Evolutionary conservation across 495 filamentous ascomycete species (phyloP).

Genomic region (Hapsidospora chrysogenum): DNA sequence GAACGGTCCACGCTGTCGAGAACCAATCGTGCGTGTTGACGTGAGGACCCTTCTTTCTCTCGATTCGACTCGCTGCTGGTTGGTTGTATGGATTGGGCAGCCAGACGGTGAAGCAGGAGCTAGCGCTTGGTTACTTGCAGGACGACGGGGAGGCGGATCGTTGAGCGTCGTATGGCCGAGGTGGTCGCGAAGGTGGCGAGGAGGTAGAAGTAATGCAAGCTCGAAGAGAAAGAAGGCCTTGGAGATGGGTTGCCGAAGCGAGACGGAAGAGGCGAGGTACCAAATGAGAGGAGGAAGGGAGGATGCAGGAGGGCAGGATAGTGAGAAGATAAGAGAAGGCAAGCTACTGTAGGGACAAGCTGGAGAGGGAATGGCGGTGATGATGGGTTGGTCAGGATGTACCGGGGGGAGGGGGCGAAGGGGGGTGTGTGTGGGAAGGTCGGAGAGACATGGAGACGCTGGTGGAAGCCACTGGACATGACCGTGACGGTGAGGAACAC

Average conservation of each 20-base stretch:
- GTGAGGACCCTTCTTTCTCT: slow-evolving; percentile 4
- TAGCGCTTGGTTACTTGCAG: too few relatives aligned
- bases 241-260: neutral
- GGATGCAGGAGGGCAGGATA: slow-evolving; percentile 4
- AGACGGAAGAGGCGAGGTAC: neutral
- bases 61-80: too few relatives aligned
- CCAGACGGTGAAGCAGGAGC: too few relatives aligned
- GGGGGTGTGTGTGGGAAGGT: neutral
- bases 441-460: too few relatives aligned
- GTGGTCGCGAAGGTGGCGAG: neutral
- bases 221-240: slow-evolving; percentile 2
- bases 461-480: too few relatives aligned
- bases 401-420: neutral
- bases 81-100: too few relatives aligned
- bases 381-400: neutral
- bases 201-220: slow-evolving; percentile 1
- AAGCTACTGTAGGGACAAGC: neutral
- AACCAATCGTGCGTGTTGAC: too few relatives aligned
- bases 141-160: slow-evolving; percentile 1
- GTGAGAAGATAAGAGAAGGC: slow-evolving; percentile 4
- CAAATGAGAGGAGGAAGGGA: slow-evolving; percentile 2
- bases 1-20: too few relatives aligned
- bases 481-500: too few relatives aligned
- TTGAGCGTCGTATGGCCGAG: neutral
- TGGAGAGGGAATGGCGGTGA: slow-evolving; percentile 1